Evolutionary conservation across 352 stramenopile genomes (phyloP).

Genomic region (Globisporangium lucens): DNA sequence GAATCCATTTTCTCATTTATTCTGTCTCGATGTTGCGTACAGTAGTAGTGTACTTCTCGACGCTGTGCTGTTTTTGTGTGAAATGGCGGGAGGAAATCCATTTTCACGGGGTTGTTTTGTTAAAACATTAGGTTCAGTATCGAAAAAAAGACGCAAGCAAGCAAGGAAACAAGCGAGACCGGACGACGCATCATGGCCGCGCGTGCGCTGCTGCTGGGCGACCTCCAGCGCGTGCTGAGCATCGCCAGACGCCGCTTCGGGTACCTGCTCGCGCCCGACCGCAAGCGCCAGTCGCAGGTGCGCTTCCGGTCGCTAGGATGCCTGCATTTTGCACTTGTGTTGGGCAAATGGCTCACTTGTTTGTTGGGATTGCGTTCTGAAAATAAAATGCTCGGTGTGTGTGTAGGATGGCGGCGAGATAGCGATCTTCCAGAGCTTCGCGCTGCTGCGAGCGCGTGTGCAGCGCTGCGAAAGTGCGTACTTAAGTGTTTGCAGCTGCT

Average conservation of each 20-base stretch:
- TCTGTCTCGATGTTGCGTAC: background rate
- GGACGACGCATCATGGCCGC: conserved; percentile 16
- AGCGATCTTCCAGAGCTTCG: conserved; percentile 62
- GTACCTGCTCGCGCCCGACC: conserved; percentile 32
- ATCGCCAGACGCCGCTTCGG: conserved; percentile 54
- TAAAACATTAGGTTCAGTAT: background rate
- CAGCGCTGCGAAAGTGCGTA: conserved; percentile 56
- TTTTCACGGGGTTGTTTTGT: too few relatives aligned
- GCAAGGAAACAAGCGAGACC: background rate
- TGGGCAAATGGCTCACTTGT: background rate
- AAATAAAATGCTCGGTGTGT: background rate
- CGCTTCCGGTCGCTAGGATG: background rate
- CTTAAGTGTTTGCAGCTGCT: background rate
- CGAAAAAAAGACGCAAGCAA: background rate
- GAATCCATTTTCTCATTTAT: background rate
- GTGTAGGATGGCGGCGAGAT: conserved; percentile 39
- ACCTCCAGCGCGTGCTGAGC: conserved; percentile 71
- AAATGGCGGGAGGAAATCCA: too few relatives aligned
- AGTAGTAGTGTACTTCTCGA: background rate
- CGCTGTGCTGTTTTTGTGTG: too few relatives aligned
- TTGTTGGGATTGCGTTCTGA: background rate
- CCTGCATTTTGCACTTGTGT: background rate
- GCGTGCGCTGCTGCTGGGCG: conserved; percentile 61
- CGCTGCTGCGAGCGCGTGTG: conserved; percentile 52
- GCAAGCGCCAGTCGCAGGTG: conserved; percentile 24